Conservation (phyloP, 2,329 filamentous ascomycete species). For the Sclerotinia spermophila region DNA sequence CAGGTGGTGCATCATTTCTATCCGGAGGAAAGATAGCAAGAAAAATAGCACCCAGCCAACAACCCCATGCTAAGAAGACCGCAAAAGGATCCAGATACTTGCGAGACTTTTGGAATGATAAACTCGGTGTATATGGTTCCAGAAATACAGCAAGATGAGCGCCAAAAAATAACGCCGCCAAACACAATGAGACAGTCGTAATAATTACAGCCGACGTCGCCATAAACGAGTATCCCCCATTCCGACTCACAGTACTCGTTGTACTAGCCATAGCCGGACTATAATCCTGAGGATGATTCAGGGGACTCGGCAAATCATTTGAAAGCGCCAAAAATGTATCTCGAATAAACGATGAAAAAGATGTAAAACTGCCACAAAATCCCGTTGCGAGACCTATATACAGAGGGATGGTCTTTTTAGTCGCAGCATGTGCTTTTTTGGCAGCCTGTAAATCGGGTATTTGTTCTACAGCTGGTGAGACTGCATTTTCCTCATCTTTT, state of each 20-base stretch:
- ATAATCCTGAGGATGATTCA: constrained; percentile 40
- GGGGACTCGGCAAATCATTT: constrained; percentile 62
- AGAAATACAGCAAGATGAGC: constrained; percentile 68
- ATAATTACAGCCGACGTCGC: constrained; percentile 74
- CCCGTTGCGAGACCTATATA: constrained; percentile 84
- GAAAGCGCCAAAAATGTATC: constrained; percentile 76
- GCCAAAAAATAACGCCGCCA: constrained; percentile 67
- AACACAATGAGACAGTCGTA: constrained; percentile 64
- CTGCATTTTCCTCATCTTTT: constrained; percentile 41
- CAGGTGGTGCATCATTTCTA: constrained; percentile 40
- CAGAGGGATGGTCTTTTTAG: constrained; percentile 82
- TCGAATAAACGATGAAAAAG: constrained; percentile 80
- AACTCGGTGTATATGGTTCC: constrained; percentile 54
- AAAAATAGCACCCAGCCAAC: constrained; percentile 74
- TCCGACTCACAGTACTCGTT: constrained; percentile 47
- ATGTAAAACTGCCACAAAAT: constrained; percentile 87
- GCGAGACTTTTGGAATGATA: constrained; percentile 56
- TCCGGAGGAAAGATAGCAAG: constrained; percentile 70
- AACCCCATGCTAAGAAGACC: constrained; percentile 64
- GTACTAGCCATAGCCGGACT: constrained; percentile 35
- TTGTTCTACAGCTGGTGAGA: constrained; percentile 12
- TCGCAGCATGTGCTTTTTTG: constrained; percentile 56
- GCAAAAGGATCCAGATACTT: constrained; percentile 59
- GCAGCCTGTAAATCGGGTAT: constrained; percentile 43
- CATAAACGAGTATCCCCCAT: constrained; percentile 78